Percentiles rank a stretch among this genome's conserved stretches.
Evolutionary conservation across 768 basidiomycete genomes (phyloP).

Genomic region (Cystofilobasidium ferigula): DNA sequence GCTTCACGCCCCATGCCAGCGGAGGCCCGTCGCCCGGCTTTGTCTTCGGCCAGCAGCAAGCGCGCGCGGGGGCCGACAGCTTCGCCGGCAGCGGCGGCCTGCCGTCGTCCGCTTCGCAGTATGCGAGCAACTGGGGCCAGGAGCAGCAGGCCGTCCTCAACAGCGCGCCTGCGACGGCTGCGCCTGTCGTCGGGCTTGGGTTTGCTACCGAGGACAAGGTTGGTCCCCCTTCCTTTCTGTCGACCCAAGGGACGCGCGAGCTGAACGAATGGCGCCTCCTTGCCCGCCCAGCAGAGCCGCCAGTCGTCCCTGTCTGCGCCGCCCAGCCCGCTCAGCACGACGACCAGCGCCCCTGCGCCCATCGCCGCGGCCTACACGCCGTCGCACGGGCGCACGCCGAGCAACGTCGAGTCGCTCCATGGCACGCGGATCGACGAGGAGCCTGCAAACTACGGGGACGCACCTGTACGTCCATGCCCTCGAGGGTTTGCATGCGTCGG

Average conservation of each 20-base stretch:
- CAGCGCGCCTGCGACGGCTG: neutral
- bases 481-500: too few species aligned
- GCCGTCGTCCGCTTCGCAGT: neutral
- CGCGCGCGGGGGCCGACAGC: too few species aligned
- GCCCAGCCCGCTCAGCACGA: neutral
- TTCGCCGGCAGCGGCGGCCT: too few species aligned
- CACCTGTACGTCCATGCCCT: neutral
- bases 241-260: too few species aligned
- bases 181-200: neutral
- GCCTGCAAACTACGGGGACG: neutral
- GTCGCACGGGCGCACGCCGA: neutral
- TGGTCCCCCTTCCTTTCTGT: neutral
- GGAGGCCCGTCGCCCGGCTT: neutral
- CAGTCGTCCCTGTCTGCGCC: neutral
- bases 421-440: constrained; percentile 15
- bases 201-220: neutral
- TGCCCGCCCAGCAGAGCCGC: neutral
- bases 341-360: neutral
- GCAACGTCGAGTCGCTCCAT: constrained; percentile 1
- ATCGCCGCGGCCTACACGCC: neutral
- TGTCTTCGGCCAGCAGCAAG: constrained; percentile 6
- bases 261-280: too few species aligned
- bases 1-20: neutral
- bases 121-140: neutral
- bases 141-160: neutral